Evolutionary conservation across 2,329 filamentous ascomycete species (phyloP).

Genomic region (Fusarium cicatricum): DNA sequence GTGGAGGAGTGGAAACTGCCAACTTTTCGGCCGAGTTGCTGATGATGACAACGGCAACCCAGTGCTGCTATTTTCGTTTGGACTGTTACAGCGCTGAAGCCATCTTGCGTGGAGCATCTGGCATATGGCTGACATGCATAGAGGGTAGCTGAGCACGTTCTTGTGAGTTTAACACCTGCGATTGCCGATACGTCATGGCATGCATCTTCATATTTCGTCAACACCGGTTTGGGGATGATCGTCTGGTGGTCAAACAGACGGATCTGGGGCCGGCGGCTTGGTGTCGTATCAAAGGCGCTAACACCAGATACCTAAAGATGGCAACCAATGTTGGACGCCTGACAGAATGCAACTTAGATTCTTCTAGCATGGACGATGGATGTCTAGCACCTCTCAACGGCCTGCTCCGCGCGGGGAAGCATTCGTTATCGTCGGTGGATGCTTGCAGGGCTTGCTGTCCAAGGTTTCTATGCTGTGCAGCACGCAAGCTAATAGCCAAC

Average conservation of each 20-base stretch:
- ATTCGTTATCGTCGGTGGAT: constrained; percentile 10
- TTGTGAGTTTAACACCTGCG: neutral
- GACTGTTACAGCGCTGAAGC: neutral
- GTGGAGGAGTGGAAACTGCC: constrained; percentile 23
- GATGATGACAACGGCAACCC: constrained; percentile 17
- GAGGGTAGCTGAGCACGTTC: constrained; percentile 11
- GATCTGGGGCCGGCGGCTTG: constrained; percentile 11
- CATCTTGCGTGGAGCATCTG: neutral
- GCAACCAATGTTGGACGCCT: constrained; percentile 7
- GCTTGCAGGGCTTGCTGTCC: constrained; percentile 16
- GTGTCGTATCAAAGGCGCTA: constrained; percentile 6
- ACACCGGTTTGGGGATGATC: constrained; percentile 32
- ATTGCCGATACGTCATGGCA: constrained; percentile 37
- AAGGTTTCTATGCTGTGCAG: constrained; percentile 29
- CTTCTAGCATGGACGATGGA: too few relatives aligned
- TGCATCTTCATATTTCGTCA: constrained; percentile 36
- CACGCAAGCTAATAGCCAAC: constrained; percentile 29
- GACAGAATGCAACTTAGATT: neutral
- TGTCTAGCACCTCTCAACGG: constrained; percentile 16
- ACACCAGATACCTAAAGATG: too few relatives aligned
- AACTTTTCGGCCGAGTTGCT: constrained; percentile 7
- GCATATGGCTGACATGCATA: constrained; percentile 9
- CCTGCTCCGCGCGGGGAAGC: constrained; percentile 21
- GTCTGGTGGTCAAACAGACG: constrained; percentile 13
- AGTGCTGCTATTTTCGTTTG: neutral